phyloP scores from a whole-genome alignment of 2,329 filamentous ascomycete genomes.

The Ascomycota sp. region DNA sequence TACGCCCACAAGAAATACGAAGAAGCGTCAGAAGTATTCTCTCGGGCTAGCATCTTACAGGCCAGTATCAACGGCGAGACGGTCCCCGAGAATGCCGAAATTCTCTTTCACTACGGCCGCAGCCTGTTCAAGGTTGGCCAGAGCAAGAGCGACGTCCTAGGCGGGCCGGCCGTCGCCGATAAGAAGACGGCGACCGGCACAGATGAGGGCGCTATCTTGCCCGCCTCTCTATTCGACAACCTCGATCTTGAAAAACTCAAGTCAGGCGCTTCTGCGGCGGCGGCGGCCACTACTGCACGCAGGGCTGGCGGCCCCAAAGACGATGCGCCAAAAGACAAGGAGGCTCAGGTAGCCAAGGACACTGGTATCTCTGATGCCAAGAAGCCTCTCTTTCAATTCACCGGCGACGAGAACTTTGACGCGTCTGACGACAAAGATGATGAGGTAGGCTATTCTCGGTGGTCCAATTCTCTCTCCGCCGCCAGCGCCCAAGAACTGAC shows the following conservation, averaged over 20 bases:
- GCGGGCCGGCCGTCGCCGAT: constrained; percentile 45
- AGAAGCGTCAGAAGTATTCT: constrained; percentile 71
- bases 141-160: constrained; percentile 83
- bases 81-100: constrained; percentile 73
- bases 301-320: too few relatives aligned
- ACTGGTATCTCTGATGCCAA: constrained; percentile 20
- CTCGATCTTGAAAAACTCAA: too few relatives aligned
- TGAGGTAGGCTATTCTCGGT: constrained; percentile 22
- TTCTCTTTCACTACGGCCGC: constrained; percentile 86
- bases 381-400: constrained; percentile 79
- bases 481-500: too few relatives aligned
- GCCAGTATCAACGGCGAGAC: constrained; percentile 84
- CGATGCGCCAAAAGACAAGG: constrained; percentile 12
- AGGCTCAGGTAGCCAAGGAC: constrained; percentile 13
- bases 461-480: not conserved
- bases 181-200: constrained; percentile 20
- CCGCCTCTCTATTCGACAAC: too few relatives aligned
- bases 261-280: too few relatives aligned
- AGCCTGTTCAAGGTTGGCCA: constrained; percentile 88
- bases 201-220: constrained; percentile 9
- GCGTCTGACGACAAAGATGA: constrained; percentile 49
- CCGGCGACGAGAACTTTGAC: constrained; percentile 83
- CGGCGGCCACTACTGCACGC: too few relatives aligned
- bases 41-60: constrained; percentile 74
- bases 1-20: constrained; percentile 82